Conservation (phyloP, 495 filamentous ascomycete species). For the Podospora sp. region DNA sequence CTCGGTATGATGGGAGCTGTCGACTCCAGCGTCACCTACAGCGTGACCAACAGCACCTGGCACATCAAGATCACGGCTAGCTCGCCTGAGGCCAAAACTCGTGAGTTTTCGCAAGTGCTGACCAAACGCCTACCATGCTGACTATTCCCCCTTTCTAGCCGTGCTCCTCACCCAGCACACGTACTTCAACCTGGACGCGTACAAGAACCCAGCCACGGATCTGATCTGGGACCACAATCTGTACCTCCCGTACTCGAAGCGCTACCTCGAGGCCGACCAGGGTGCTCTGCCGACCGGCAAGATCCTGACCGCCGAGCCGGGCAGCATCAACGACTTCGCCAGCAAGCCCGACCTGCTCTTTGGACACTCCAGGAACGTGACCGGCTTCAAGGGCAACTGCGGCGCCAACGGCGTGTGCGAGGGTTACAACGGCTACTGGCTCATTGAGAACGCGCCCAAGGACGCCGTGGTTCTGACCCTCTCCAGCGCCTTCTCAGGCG, state of each 20-base stretch:
- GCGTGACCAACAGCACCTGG: conserved; percentile 52
- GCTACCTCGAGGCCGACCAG: conserved; percentile 68
- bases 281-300: conserved; percentile 74
- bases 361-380: conserved; percentile 60
- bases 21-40: conserved; percentile 73
- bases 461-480: conserved; percentile 62
- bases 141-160: conserved; percentile 40
- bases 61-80: conserved; percentile 56
- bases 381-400: conserved; percentile 64
- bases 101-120: conserved; percentile 33
- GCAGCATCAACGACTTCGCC: conserved; percentile 72
- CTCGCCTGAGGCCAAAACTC: conserved; percentile 54
- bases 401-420: conserved; percentile 67
- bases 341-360: conserved; percentile 59
- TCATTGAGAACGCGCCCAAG: conserved; percentile 64
- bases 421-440: conserved; percentile 79
- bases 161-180: conserved; percentile 78
- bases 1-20: conserved; percentile 75
- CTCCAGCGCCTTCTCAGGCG: conserved; percentile 62
- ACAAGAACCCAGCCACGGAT: conserved; percentile 58
- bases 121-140: background rate
- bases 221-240: conserved; percentile 72
- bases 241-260: conserved; percentile 69
- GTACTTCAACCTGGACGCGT: conserved; percentile 88
- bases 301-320: conserved; percentile 60